A percentile compares a stretch with the other conserved stretches of the same genome.
Conservation (phyloP, 176 grass and related monocot genomes). For the Chrysopogon serrulatus region DNA sequence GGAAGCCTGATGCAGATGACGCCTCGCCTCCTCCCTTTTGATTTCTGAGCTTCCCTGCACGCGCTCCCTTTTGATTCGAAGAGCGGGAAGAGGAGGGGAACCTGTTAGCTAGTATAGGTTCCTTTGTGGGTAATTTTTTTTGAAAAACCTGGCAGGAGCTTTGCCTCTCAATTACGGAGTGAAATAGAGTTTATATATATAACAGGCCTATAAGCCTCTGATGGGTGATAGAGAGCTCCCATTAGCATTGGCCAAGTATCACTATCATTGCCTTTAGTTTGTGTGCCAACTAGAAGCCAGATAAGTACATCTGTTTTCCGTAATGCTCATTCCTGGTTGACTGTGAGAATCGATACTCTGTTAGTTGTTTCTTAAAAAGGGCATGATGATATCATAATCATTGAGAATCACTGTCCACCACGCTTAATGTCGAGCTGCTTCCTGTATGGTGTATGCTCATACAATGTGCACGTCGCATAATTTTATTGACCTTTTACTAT, state of each 20-base stretch:
- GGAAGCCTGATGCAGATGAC: not conserved
- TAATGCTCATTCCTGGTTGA: not conserved
- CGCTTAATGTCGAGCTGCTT: not conserved
- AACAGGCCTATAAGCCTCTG: no score
- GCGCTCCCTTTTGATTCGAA: no score
- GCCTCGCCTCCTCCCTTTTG: not conserved
- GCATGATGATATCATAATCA: not conserved
- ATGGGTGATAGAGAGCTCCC: no score
- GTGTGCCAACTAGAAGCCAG: not conserved
- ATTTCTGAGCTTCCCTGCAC: no score
- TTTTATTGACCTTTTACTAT: not conserved
- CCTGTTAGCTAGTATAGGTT: no score
- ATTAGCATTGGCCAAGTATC: not conserved
- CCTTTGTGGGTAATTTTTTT: no score
- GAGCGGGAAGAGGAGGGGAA: no score
- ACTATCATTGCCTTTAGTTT: not conserved
- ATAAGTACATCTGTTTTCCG: not conserved
- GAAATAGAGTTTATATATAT: no score
- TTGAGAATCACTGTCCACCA: not conserved
- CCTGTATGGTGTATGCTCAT: not conserved
- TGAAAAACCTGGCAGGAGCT: no score
- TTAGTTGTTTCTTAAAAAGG: not conserved
- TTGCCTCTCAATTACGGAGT: no score
- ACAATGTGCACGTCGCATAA: not conserved
- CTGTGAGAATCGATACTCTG: not conserved